These are phyloP conservation scores for Petunia hybrid DNA, from an alignment of 305 asterid genomes.

Conservation along the genomic window DNA sequence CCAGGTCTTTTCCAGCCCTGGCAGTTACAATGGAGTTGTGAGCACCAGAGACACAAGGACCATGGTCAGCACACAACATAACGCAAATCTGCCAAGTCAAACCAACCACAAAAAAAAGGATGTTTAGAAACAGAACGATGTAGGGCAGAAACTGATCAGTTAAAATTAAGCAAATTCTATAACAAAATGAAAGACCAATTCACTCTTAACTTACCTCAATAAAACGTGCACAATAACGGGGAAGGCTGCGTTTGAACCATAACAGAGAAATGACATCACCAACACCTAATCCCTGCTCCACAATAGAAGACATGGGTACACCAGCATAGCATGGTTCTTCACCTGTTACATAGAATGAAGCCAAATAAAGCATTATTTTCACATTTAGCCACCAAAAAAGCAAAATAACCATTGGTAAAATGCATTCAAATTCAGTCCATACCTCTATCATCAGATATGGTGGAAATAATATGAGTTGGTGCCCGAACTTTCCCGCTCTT, in stretches of 20 bases:
- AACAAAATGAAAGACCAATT: background rate
- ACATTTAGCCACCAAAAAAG: background rate
- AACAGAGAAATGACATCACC: conserved; percentile 95
- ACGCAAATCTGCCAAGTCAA: conserved; percentile 74
- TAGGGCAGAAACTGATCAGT: background rate
- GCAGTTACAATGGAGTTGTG: conserved; percentile 98
- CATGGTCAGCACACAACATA: conserved; percentile 98
- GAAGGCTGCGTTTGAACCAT: conserved; percentile 99
- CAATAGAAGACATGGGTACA: conserved; percentile 93
- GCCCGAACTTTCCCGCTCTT: conserved; percentile 99
- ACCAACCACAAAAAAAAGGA: conserved; percentile 24
- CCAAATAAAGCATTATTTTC: conserved; percentile 26
- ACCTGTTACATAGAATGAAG: conserved; percentile 55
- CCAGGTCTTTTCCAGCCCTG: conserved; percentile 96
- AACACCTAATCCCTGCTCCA: conserved; percentile 93
- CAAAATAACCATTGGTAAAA: conserved; percentile 6
- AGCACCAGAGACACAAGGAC: conserved; percentile 99
- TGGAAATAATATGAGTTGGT: conserved; percentile 98
- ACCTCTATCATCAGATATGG: conserved; percentile 99
- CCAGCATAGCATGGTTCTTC: conserved; percentile 97
- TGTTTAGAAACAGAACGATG: background rate
- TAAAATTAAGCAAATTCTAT: background rate
- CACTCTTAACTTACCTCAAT: conserved; percentile 67
- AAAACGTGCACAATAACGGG: conserved; percentile 91
- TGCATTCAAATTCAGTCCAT: conserved; percentile 18